A percentile compares a stretch with the other conserved stretches of the same genome.
phyloP scores from a whole-genome alignment of 768 basidiomycete species.

The Hortiboletus campestris region DNA sequence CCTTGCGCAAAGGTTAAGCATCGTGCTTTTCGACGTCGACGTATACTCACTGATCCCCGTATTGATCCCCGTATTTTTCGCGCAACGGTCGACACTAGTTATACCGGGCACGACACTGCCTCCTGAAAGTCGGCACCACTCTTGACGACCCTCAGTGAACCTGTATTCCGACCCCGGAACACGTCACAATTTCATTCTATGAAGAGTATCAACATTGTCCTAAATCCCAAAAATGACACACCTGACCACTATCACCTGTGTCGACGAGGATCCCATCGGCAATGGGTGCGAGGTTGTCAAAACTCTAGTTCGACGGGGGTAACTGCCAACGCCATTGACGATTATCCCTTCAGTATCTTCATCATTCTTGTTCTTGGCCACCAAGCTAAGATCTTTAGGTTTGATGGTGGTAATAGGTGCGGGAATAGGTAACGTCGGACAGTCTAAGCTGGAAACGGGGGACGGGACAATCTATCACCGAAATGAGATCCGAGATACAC shows the following conservation, averaged over 20 bases:
- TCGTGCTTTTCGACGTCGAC: neutral
- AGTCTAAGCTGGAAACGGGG: constrained; percentile 40
- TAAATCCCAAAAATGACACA: constrained; percentile 22
- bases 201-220: neutral
- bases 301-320: constrained; percentile 60
- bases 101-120: constrained; percentile 58
- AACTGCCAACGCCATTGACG: constrained; percentile 52
- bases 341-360: constrained; percentile 42
- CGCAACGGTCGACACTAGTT: constrained; percentile 52
- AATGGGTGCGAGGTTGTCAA: constrained; percentile 80
- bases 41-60: constrained; percentile 47
- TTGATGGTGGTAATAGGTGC: constrained; percentile 43
- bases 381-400: constrained; percentile 34
- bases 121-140: constrained; percentile 82
- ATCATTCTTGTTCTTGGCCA: constrained; percentile 37
- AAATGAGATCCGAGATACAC: constrained; percentile 80
- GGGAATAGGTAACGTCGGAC: constrained; percentile 53
- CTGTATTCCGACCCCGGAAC: constrained; percentile 80
- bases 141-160: constrained; percentile 72
- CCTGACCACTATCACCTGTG: constrained; percentile 67
- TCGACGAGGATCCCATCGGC: constrained; percentile 78
- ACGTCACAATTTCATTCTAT: constrained; percentile 80
- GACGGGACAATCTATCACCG: constrained; percentile 60
- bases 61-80: constrained; percentile 41
- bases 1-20: constrained; percentile 32